A percentile compares a stretch with the other conserved stretches of the same genome.
Evolutionary conservation across 495 filamentous ascomycete genomes (phyloP).

Genomic region (Symbiotaphrina buchneri): DNA sequence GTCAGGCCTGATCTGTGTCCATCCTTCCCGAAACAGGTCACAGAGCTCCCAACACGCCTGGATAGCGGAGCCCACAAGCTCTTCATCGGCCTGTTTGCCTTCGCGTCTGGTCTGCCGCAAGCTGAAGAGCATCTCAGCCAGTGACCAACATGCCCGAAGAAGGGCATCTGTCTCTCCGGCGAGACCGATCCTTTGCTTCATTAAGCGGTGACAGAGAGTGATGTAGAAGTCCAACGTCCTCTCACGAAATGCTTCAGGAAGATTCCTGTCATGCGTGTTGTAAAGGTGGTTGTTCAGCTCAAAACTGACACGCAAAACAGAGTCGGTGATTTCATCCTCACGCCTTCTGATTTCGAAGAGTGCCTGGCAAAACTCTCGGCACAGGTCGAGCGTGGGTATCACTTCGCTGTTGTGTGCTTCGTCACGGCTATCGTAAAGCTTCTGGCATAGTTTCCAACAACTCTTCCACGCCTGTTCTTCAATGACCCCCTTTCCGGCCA

Average conservation of each 20-base stretch:
- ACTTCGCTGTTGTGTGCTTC: constrained; percentile 52
- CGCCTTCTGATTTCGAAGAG: constrained; percentile 65
- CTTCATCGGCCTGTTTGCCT: constrained; percentile 51
- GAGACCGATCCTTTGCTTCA: constrained; percentile 68
- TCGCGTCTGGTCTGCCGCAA: constrained; percentile 65
- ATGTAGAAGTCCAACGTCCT: constrained; percentile 86
- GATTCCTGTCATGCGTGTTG: constrained; percentile 66
- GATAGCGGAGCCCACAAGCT: constrained; percentile 64
- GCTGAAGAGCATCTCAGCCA: constrained; percentile 88
- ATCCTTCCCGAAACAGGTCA: constrained; percentile 82
- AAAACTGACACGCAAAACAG: constrained; percentile 74
- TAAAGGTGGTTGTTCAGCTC: constrained; percentile 89
- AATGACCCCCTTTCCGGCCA: constrained; percentile 40
- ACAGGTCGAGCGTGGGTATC: constrained; percentile 58
- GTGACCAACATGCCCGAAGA: constrained; percentile 67
- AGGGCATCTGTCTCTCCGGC: constrained; percentile 65
- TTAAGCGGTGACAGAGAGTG: constrained; percentile 73
- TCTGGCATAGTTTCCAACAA: constrained; percentile 79
- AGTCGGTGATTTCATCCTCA: constrained; percentile 57
- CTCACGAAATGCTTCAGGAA: constrained; percentile 77
- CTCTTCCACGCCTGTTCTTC: constrained; percentile 79
- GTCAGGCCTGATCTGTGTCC: constrained; percentile 74
- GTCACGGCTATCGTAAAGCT: constrained; percentile 60
- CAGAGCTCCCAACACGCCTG: constrained; percentile 92
- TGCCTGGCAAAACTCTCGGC: constrained; percentile 76